phyloP scores from a whole-genome alignment of 2,329 filamentous ascomycete genomes.

The Cercospora berteroae region DNA sequence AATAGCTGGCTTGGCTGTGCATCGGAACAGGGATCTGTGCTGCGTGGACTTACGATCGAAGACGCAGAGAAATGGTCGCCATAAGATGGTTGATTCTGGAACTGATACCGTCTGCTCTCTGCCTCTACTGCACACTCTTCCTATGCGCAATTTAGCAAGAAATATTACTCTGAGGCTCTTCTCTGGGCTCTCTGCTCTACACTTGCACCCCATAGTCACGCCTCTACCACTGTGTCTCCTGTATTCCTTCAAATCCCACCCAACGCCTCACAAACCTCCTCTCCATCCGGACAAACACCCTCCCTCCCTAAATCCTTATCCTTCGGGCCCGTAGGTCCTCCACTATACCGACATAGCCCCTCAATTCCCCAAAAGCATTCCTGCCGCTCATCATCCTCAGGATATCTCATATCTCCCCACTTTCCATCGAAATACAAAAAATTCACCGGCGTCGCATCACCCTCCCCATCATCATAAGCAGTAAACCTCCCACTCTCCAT shows the following conservation, averaged over 20 bases:
- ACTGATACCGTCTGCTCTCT: no score
- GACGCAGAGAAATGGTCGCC: background rate
- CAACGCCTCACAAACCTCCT: conserved; percentile 10
- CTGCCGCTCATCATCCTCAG: conserved; percentile 52
- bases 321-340: conserved; percentile 61
- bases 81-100: no score
- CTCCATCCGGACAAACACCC: conserved; percentile 56
- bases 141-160: no score
- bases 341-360: conserved; percentile 48
- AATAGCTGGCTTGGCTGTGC: background rate
- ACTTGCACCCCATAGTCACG: no score
- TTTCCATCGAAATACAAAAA: conserved; percentile 58
- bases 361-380: conserved; percentile 43
- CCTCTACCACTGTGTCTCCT: no score
- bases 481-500: conserved; percentile 43
- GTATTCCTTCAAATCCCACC: background rate
- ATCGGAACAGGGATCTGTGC: fast-evolving
- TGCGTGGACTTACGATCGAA: background rate
- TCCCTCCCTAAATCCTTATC: conserved; percentile 58
- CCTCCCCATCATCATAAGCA: conserved; percentile 47
- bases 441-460: conserved; percentile 44
- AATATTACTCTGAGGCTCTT: no score
- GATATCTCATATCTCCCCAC: conserved; percentile 64
- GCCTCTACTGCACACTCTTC: no score
- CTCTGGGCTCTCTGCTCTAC: background rate